These are phyloP conservation scores for Botrytis hyacinthi DNA, from an alignment of 2,329 filamentous ascomycete species.

Conservation along the genomic window DNA sequence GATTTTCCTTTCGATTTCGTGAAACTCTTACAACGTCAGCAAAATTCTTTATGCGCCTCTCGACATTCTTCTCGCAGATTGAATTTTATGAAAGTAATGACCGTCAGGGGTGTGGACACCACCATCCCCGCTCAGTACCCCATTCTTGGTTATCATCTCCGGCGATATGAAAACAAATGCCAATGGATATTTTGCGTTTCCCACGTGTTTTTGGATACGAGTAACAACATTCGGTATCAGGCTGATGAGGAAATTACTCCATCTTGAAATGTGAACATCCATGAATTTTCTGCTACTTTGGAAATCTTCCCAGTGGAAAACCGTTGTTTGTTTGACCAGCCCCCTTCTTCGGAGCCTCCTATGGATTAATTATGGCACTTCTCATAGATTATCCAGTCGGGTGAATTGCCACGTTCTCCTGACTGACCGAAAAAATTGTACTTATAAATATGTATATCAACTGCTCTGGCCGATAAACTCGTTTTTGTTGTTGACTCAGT, in stretches of 20 bases:
- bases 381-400: not conserved
- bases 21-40: not conserved
- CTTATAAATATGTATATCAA: not conserved
- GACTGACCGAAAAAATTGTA: not conserved
- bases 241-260: not conserved
- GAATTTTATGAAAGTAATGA: not conserved
- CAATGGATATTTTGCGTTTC: constrained; percentile 1
- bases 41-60: not conserved
- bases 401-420: not conserved
- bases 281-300: not conserved
- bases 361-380: not conserved
- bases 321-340: too few species aligned
- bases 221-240: not conserved
- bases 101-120: not conserved
- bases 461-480: not conserved
- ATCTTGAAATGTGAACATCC: not conserved
- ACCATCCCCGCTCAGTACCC: not conserved
- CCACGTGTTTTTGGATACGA: constrained; percentile 30
- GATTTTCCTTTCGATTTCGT: not conserved
- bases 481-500: not conserved
- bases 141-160: not conserved
- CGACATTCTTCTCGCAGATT: not conserved
- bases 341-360: not conserved
- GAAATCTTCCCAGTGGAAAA: not conserved
- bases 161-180: not conserved